Evolutionary conservation across 2,329 filamentous ascomycete genomes (phyloP), one percentile per base, ranked within the genome.

Genomic region (Ampelomyces quisqualis): DNA sequence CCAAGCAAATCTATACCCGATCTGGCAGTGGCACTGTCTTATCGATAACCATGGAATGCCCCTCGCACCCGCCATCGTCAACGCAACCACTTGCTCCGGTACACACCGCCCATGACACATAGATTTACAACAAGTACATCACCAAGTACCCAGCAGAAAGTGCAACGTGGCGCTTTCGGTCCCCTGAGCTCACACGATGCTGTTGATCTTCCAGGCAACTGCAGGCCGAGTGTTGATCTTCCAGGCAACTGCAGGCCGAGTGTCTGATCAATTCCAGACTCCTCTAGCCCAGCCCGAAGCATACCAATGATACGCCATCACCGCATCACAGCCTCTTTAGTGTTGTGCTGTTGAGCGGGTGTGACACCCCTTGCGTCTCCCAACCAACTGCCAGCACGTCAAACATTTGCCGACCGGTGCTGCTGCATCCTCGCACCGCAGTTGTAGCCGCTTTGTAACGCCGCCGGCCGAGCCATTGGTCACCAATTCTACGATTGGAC

Each of bases 231-330:
- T 38, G 34, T 46, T 11, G 34, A 46, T 49, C 41, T 9, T 45
- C 38, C 38, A 20, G 32, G 34, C 38, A 34, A 40, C 41, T 44
- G 43, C 45, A 43, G 41, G 33, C 34, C 51, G 47, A 40, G 39
- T 38, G 34, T 46, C 49, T 40, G 43, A 37, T 39, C 34, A 34
- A 48, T 52, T 60, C 60, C 49, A 58, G 50, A 57, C 49, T 43
- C 40, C 35, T 43, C 45, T 36, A 39, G 32, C 32, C 29, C 17
- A 9, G 7, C 7, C 29, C 6, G 29, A 11, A 11, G 29, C 17
- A 24, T 34, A 30, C 38, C 29, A 38, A 37, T 45, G 36, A 54
- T 51, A 39, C 45, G 40, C 48, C 20, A 46, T 53, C 50, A 42
- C 46, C 45, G 31, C 48, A 49, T 22, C 35, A n/a, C 58, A 57